Conservation (phyloP, 2,329 filamentous ascomycete genomes). For the Magnaporthiopsis incrustans region DNA sequence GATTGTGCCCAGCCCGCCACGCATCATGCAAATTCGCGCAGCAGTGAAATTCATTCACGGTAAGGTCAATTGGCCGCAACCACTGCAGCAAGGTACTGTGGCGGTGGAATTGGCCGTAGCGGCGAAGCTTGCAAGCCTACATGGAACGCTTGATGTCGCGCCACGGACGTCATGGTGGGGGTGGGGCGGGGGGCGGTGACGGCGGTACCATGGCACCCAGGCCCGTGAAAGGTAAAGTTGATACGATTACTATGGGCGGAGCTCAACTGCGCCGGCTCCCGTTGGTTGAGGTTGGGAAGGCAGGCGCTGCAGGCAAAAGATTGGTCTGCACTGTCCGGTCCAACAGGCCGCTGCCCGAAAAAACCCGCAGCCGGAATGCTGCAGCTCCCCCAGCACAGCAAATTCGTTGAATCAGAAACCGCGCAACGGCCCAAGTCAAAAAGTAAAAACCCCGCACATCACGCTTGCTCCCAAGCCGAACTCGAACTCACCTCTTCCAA, state of each 20-base stretch:
- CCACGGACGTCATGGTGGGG: neutral
- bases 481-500: neutral
- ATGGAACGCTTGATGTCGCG: neutral
- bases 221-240: neutral
- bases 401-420: neutral
- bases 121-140: neutral
- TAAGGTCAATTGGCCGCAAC: neutral
- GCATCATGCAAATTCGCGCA: neutral
- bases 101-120: neutral
- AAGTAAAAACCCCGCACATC: conserved; percentile 5
- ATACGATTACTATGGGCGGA: neutral
- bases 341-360: neutral
- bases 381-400: neutral
- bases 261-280: neutral
- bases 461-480: neutral
- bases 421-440: neutral
- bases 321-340: neutral
- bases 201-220: neutral
- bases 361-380: neutral
- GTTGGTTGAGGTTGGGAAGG: neutral
- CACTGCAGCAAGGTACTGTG: neutral
- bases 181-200: neutral
- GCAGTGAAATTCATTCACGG: neutral
- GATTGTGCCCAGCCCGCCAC: neutral
- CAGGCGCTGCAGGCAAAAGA: neutral